Evolutionary conservation across 192 early-diverging fungal species (phyloP), one percentile per base, ranked within the genome.

Genomic region (Rhizophagus clarus): DNA sequence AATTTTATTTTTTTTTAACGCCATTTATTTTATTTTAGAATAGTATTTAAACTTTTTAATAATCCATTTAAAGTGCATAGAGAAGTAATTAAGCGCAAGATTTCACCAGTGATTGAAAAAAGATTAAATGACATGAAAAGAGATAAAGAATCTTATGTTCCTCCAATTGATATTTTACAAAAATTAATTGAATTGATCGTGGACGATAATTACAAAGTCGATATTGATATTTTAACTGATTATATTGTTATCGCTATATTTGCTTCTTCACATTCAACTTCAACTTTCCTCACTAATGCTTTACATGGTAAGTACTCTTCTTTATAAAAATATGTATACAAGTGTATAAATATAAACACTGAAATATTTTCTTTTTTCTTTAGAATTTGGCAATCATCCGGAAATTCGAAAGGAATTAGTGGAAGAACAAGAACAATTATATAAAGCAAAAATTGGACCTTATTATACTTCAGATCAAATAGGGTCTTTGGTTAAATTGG

Each of bases 381-480:
- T 22, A 72, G 71, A 72, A 24, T 72, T 15, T 47, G 71, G 17
- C 5, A 34, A 20, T 26, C 22, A 34, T 12, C 71, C 71, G n/a
- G 34, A 72, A 49, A 47, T 34, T 28, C 34, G 22, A 34, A 72
- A 72, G 10, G 71, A 72, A 47, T 28, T 72, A 72, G 12, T 40
- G 9, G 71, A 72, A 72, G 71, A 72, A 72, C 34, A 72, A 72
- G 37, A 47, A 72, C 12, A 5, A 29, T 47, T 24, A 47, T 5
- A n/a, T 22, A 0, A 72, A 72, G 32, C 2, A 6, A 67, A 67
- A 67, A 8, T 10, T 66, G 64, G 64, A 28, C 6, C 15, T 7
- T 67, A 29, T 31, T 67, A 31, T 28, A 67, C 29, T 15, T 2
- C 5, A 32, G 5, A 67, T 32, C 8, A 72, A 8, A 42, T 72